These are phyloP conservation scores for Talaromyces piceae DNA, from an alignment of 2,329 filamentous ascomycete genomes.

Conservation along the genomic window DNA sequence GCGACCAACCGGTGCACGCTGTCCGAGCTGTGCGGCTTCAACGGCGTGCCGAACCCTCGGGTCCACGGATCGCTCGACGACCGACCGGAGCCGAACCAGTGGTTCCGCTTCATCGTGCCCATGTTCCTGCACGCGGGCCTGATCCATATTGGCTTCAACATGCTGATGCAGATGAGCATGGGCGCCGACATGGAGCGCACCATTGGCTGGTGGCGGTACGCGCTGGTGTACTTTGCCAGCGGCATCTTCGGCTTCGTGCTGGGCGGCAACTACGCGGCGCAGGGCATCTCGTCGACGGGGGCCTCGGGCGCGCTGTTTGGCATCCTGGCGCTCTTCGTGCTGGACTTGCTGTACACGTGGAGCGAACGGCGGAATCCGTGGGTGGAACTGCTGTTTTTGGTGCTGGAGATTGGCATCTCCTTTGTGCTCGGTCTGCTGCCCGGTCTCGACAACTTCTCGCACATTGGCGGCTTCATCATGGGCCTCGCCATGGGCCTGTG, in stretches of 20 bases:
- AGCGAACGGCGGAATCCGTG: constrained; percentile 65
- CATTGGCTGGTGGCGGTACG: constrained; percentile 82
- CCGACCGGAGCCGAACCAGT: constrained; percentile 71
- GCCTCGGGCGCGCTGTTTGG: constrained; percentile 89
- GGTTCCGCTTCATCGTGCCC: constrained; percentile 91
- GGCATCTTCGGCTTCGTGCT: constrained; percentile 96
- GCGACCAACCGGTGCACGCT: constrained; percentile 59
- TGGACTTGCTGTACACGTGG: constrained; percentile 94
- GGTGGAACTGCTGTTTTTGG: constrained; percentile 79
- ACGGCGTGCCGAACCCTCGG: constrained; percentile 61
- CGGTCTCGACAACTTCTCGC: constrained; percentile 92
- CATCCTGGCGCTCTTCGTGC: constrained; percentile 75
- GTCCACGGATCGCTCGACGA: constrained; percentile 45
- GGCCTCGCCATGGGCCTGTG: constrained; percentile 80
- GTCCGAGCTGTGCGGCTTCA: constrained; percentile 75
- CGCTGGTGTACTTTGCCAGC: constrained; percentile 78
- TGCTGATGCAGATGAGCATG: constrained; percentile 82
- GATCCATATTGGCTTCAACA: constrained; percentile 92
- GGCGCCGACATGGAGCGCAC: constrained; percentile 86
- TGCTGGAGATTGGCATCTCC: constrained; percentile 77
- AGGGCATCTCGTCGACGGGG: constrained; percentile 74
- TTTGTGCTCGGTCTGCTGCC: constrained; percentile 89
- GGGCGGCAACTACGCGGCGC: constrained; percentile 84
- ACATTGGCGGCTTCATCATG: constrained; percentile 94
- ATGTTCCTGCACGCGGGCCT: constrained; percentile 94